Evolutionary conservation across 768 basidiomycete genomes (phyloP), one percentile per base, ranked within the genome.

Genomic region (Amanita brunnescens): DNA sequence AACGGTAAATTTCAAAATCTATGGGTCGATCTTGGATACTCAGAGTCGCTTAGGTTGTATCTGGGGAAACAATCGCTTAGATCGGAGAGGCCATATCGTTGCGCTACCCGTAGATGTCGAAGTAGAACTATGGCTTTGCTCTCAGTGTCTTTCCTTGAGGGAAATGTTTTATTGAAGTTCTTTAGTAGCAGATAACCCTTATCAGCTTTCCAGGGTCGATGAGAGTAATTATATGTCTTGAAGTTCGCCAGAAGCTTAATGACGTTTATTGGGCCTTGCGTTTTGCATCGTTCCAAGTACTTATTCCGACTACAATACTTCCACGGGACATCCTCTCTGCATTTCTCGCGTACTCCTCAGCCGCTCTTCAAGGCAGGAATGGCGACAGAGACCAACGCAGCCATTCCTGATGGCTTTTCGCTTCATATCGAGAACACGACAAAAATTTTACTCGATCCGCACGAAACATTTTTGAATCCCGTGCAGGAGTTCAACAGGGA

Each of bases 401-500:
- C 59, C 41, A 63, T 90, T 34, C 90, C 90, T 1, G 80, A 83
- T 53, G 90, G 87, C 18, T 87, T 81, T 66, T 79, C 76, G 9
- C 71, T 92, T 53, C 85, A 91, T 67, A 83, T 81, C 7, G 89
- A 92, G 69, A 91, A 89, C 64, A 82, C 78, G 2, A 79, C 88
- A 0, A 81, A 79, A 61, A 87, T 97, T 61, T 76, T 96, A 50
- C 72, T 93, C 20, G 80, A 84, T 5, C 74, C 78, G 6, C 87
- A 91, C 55, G 86, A 88, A 52, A 91, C 94, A 2, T 99, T 99
- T 66, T 69, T 98, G 54, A 99, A 99, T 63, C 95, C 96, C 5
- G 86, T 97, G 10, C 96, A 99, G 63, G 91, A 99, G 66, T 99
- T 96, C 74, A 99, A 99, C 69, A 78, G 96, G 34, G 96, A 99